Percentiles rank a stretch among this genome's conserved stretches.
Conservation (phyloP, 192 early-diverging fungal genomes). For the Coemansia sp. region DNA sequence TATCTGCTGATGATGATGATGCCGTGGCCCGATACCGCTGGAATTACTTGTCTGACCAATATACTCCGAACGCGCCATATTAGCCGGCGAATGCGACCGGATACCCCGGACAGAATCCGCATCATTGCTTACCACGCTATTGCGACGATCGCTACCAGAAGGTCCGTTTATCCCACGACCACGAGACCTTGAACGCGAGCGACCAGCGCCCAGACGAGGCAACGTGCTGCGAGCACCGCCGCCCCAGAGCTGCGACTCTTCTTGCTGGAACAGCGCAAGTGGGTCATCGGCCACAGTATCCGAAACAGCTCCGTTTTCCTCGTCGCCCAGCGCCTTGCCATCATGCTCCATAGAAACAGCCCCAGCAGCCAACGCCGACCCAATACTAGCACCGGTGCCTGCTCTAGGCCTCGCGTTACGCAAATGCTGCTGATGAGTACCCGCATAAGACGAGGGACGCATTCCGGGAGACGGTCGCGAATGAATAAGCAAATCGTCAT, state of each 20-base stretch:
- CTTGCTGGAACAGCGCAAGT: conserved; percentile 51
- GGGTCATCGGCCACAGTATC: conserved; percentile 26
- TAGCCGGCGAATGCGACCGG: conserved; percentile 4
- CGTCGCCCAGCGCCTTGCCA: not conserved
- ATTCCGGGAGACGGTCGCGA: conserved; percentile 5
- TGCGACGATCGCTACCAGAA: conserved; percentile 4
- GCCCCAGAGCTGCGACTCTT: conserved; percentile 54
- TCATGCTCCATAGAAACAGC: not conserved
- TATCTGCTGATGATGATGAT: conserved; percentile 1
- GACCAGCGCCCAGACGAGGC: conserved; percentile 28
- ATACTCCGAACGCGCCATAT: conserved; percentile 48
- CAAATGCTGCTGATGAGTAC: not conserved
- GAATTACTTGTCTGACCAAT: conserved; percentile 18
- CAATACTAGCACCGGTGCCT: conserved; percentile 39
- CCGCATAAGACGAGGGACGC: conserved; percentile 12
- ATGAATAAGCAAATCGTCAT: conserved; percentile 1
- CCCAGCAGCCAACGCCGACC: conserved; percentile 8
- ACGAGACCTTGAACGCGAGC: conserved; percentile 9
- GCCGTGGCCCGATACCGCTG: not conserved
- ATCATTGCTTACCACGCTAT: not conserved
- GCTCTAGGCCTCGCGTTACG: conserved; percentile 19
- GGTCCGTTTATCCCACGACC: not conserved
- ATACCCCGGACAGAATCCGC: not conserved
- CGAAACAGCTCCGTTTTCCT: not conserved
- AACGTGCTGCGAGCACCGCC: conserved; percentile 46